Evolutionary conservation across 129 eudicot species (phyloP).

Genomic region (Chrysanthemum seticuspe): DNA sequence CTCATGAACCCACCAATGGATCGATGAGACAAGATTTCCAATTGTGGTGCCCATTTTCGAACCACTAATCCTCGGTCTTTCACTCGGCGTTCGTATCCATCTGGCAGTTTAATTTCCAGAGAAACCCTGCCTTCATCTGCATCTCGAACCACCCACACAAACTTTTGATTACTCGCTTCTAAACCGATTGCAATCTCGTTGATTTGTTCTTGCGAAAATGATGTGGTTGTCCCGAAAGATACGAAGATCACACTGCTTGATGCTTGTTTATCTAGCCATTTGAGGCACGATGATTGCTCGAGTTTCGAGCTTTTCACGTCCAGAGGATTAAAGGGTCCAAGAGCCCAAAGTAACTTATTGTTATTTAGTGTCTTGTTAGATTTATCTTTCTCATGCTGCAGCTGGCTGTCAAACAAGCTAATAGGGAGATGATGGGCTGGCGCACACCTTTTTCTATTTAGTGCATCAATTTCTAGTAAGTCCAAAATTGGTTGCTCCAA

Average conservation of each 20-base stretch:
- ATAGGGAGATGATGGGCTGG: no score
- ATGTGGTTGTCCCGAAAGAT: slow-evolving; percentile 58
- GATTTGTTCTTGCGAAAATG: slow-evolving; percentile 50
- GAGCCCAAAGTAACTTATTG: slow-evolving; percentile 45
- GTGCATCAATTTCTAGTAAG: slow-evolving; percentile 25
- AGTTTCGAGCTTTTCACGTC: slow-evolving; percentile 1
- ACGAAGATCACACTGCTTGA: slow-evolving; percentile 54
- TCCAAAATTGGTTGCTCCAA: slow-evolving; percentile 43
- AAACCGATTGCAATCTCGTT: slow-evolving; percentile 59
- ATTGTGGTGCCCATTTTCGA: slow-evolving; percentile 71
- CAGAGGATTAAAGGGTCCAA: slow-evolving; percentile 59
- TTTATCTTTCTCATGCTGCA: no score
- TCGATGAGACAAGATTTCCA: slow-evolving; percentile 53
- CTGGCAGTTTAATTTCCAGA: slow-evolving; percentile 31
- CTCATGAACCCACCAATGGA: slow-evolving; percentile 67
- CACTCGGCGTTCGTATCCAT: slow-evolving; percentile 55
- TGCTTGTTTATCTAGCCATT: slow-evolving; percentile 54
- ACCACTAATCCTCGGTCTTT: slow-evolving; percentile 46
- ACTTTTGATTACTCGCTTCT: slow-evolving; percentile 49
- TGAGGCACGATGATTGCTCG: slow-evolving; percentile 10
- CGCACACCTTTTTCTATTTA: neutral
- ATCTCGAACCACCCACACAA: slow-evolving; percentile 49
- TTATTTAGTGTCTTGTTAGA: neutral
- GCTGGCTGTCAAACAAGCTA: no score
- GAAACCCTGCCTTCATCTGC: slow-evolving; percentile 44